These are phyloP conservation scores for Geranium incanum DNA, from an alignment of 441 rosid species.

Conservation along the genomic window DNA sequence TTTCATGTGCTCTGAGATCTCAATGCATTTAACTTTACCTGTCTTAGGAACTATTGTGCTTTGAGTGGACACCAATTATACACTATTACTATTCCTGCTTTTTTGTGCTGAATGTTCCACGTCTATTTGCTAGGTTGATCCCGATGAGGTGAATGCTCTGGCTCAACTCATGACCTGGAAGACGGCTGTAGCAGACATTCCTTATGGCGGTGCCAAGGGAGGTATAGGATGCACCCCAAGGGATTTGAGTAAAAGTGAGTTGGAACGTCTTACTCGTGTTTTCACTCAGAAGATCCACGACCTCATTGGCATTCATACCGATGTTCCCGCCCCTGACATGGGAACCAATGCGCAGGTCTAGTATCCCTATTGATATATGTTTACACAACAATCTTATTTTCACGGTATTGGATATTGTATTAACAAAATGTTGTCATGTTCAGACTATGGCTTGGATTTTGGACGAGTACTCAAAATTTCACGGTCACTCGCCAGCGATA, in stretches of 20 bases:
- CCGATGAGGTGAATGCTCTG: constrained; percentile 92
- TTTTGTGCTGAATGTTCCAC: background rate
- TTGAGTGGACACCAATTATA: background rate
- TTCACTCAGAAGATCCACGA: constrained; percentile 99
- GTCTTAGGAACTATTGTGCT: background rate
- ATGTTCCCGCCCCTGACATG: constrained; percentile 99
- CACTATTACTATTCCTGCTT: background rate
- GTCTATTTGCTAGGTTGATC: constrained; percentile 57
- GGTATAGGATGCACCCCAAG: constrained; percentile 91
- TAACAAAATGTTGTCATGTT: constrained; percentile 1
- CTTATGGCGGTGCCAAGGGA: constrained; percentile 98
- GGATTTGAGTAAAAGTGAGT: constrained; percentile 61
- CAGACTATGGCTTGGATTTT: constrained; percentile 98
- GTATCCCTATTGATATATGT: background rate
- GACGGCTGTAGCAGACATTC: constrained; percentile 90
- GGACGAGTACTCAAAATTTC: constrained; percentile 96
- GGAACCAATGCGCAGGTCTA: constrained; percentile 85
- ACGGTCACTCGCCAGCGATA: constrained; percentile 92
- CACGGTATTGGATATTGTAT: background rate
- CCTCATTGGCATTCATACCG: constrained; percentile 79
- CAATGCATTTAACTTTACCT: background rate
- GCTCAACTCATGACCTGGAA: constrained; percentile 99
- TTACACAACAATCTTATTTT: background rate
- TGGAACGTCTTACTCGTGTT: constrained; percentile 90
- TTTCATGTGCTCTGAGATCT: background rate